Evolutionary conservation across 2,329 filamentous ascomycete genomes (phyloP).

Genomic region (Aspergillus texensis): DNA sequence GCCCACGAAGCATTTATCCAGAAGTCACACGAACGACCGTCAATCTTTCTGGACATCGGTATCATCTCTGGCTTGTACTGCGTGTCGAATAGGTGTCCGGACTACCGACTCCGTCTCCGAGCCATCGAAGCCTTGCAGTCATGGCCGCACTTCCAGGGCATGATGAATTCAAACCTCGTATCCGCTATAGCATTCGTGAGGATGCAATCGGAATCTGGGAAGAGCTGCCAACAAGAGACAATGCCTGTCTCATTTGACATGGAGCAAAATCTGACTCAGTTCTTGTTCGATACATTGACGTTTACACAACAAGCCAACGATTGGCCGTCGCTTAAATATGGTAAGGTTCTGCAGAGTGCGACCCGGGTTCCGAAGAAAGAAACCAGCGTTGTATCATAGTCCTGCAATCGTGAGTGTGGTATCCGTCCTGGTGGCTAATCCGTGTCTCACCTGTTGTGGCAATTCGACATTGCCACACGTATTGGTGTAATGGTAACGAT

Average conservation of each 20-base stretch:
- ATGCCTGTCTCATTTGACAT: neutral
- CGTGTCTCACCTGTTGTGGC: no score
- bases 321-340: neutral
- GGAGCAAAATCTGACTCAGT: neutral
- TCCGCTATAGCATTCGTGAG: constrained; percentile 9
- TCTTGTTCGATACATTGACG: neutral
- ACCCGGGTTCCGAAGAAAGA: no score
- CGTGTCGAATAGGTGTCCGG: constrained; percentile 15
- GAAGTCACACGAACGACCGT: constrained; percentile 9
- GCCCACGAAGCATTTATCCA: constrained; percentile 9
- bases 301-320: neutral
- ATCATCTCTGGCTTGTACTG: constrained; percentile 14
- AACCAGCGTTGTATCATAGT: no score
- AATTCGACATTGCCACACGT: no score
- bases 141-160: constrained; percentile 21
- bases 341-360: neutral
- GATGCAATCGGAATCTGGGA: constrained; percentile 10
- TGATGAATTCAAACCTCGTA: constrained; percentile 19
- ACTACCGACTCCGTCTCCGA: constrained; percentile 13
- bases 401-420: no score
- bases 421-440: no score
- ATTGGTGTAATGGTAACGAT: no score
- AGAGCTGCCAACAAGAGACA: no score
- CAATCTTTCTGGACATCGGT: constrained; percentile 17
- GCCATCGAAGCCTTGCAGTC: constrained; percentile 15